These are phyloP conservation scores for Polyplosphaeria fusca DNA, from an alignment of 495 filamentous ascomycete genomes.

Conservation along the genomic window DNA sequence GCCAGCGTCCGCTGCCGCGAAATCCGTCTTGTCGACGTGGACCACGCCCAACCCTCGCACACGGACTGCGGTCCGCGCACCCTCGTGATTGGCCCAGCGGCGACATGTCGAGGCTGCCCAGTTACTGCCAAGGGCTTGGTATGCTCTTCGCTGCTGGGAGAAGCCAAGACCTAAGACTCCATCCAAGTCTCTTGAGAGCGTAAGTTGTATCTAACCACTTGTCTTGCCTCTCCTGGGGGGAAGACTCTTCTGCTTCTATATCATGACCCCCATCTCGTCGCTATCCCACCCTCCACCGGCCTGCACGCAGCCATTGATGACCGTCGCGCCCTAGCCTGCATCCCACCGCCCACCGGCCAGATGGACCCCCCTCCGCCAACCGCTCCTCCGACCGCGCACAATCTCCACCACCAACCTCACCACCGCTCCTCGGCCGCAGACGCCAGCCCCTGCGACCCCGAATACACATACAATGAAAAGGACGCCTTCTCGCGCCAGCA, in stretches of 20 bases:
- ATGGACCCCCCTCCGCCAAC: slow-evolving; percentile 29
- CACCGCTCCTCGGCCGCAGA: slow-evolving; percentile 1
- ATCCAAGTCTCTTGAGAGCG: slow-evolving; percentile 25
- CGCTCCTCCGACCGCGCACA: slow-evolving; percentile 17
- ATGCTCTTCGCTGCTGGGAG: slow-evolving; percentile 4
- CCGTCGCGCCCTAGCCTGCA: slow-evolving; percentile 10
- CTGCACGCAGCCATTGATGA: slow-evolving; percentile 11
- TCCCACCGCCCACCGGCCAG: slow-evolving; percentile 9
- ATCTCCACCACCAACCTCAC: slow-evolving; percentile 11
- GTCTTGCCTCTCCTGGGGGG: slow-evolving; percentile 31
- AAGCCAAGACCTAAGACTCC: slow-evolving; percentile 19
- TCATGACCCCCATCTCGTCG: slow-evolving; percentile 26
- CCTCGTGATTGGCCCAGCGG: slow-evolving; percentile 4
- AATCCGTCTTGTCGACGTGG: slow-evolving; percentile 29
- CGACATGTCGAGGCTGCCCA: slow-evolving; percentile 12
- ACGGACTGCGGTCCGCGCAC: background rate
- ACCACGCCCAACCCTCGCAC: slow-evolving; percentile 1
- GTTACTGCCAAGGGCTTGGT: slow-evolving; percentile 10
- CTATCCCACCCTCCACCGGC: slow-evolving; percentile 12
- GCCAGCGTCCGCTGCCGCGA: slow-evolving; percentile 18
- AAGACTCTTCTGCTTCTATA: slow-evolving; percentile 22
- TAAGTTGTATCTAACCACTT: slow-evolving; percentile 24
- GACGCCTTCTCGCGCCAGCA: slow-evolving; percentile 1
- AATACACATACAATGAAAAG: slow-evolving; percentile 15
- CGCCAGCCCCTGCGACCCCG: background rate